Evolutionary conservation across 208 protist species (phyloP), one percentile per base, ranked within the genome.

Genomic region (Phytomonas francai): DNA sequence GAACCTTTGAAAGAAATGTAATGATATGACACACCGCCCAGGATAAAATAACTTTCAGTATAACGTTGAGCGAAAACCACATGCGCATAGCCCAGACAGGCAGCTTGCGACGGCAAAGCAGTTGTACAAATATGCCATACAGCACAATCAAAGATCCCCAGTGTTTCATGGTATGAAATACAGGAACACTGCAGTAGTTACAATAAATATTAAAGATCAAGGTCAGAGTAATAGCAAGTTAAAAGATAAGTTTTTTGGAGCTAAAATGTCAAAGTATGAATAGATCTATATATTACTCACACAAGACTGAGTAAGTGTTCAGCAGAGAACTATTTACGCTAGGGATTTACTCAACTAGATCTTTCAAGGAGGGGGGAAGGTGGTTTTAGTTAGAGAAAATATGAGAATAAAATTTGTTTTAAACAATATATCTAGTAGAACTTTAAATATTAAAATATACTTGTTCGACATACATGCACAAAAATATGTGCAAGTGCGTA

Each of bases 1-100:
- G 30, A 67, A 14, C 0, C 33, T 67, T 31, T 59, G 36, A 31
- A 64, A 67, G 36, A 30, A 34, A 36, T 27, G 62, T 70, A 8
- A 81, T 6, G 30, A 85, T 74, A 28, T 89, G 77, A 14, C 76
- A 67, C 28, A 85, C n/a, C 5, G 85, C 49, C 45, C 34, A 67
- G 63, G 16, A 39, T 32, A 36, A 19, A 67, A 67, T 67, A 28
- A 67, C 49, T n/a, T 36, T 0, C 25, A 67, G 5, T 14, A 49
- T 54, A 66, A 67, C 25, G 59, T 83, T 77, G 3, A 83, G 9
- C 0, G 77, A 83, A 67, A 84, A 89, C 88, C 85, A 91, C 63
- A 76, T 59, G 0, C 83, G 81, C 69, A 85, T 79, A 59, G 88
- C 77, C 5, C 81, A 32, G 1, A 88, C 76, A 28, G 87, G 83